Conservation (phyloP, 208 protist species). For the Crithidia expoeki region DNA sequence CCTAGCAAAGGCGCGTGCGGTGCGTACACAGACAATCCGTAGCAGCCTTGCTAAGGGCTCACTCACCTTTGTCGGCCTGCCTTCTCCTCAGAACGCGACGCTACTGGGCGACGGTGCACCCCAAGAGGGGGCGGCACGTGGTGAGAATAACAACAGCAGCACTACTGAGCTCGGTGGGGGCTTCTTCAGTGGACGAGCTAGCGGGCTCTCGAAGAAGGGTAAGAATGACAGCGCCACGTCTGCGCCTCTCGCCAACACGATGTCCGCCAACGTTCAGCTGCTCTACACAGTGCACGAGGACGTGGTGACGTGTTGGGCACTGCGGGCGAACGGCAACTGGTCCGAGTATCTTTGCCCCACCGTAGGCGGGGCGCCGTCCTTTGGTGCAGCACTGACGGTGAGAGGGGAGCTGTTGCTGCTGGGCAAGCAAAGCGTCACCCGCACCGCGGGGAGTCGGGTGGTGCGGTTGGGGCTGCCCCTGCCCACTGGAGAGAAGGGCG, state of each 20-base stretch:
- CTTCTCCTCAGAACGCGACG: constrained; percentile 14
- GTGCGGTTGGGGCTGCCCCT: constrained; percentile 13
- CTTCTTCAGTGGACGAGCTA: constrained; percentile 2
- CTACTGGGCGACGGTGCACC: constrained; percentile 8
- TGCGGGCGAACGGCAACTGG: constrained; percentile 34
- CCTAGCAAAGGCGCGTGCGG: constrained; percentile 39
- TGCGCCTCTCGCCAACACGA: not conserved
- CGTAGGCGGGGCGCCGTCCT: constrained; percentile 30
- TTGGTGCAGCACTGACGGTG: constrained; percentile 39
- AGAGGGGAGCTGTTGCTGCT: constrained; percentile 52
- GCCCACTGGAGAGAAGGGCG: not conserved
- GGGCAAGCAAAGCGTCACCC: constrained; percentile 5
- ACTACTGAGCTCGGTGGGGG: not conserved
- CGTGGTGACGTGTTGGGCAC: constrained; percentile 58
- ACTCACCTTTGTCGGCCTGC: constrained; percentile 53
- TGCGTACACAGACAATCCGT: constrained; percentile 37
- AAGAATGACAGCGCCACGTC: not conserved
- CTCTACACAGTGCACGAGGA: constrained; percentile 67
- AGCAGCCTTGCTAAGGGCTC: constrained; percentile 36
- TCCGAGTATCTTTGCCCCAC: constrained; percentile 49
- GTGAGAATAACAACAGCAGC: constrained; percentile 6
- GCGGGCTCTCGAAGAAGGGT: not conserved
- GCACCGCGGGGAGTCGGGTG: constrained; percentile 9
- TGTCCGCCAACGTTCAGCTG: constrained; percentile 27
- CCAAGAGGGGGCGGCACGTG: not conserved